Evolutionary conservation across 768 basidiomycete species (phyloP).

Genomic region (Termitomyces sp.): DNA sequence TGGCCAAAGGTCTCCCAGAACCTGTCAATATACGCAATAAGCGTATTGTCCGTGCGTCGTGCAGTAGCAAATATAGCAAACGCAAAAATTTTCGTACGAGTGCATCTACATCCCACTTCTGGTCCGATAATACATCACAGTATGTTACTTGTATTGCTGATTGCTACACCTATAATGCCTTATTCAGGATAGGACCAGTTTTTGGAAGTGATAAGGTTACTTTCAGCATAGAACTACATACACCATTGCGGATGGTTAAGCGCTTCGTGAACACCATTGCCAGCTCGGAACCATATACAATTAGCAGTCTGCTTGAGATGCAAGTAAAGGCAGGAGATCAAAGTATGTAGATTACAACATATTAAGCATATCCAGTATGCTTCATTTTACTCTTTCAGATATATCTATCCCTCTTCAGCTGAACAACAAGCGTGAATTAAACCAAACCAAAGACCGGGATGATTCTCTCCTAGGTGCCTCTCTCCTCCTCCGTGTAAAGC

Average conservation of each 20-base stretch:
- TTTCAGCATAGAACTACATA: conserved; percentile 6
- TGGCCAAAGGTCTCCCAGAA: conserved; percentile 5
- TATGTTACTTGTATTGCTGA: not conserved
- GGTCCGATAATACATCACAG: conserved; percentile 13
- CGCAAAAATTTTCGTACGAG: not conserved
- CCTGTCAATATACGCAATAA: not conserved
- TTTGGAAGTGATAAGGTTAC: conserved; percentile 6
- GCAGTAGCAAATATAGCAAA: not conserved
- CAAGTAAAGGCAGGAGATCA: conserved; percentile 8
- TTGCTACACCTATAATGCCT: not conserved
- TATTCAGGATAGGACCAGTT: conserved; percentile 12
- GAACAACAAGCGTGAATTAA: not conserved
- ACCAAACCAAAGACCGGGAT: not conserved
- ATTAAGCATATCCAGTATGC: not conserved
- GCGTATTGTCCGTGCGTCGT: conserved; percentile 6
- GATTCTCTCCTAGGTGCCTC: not conserved
- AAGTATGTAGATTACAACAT: not conserved
- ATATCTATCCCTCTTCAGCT: not conserved
- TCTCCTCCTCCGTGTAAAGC: not conserved
- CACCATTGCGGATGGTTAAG: not conserved
- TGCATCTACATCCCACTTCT: not conserved
- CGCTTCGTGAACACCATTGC: conserved; percentile 6
- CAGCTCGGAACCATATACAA: conserved; percentile 8
- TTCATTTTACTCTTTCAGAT: not conserved
- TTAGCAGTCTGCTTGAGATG: conserved; percentile 5